Base-by-base conservation (phyloP, 495 filamentous ascomycete genomes). In the Jackrogersella multiformis region DNA sequence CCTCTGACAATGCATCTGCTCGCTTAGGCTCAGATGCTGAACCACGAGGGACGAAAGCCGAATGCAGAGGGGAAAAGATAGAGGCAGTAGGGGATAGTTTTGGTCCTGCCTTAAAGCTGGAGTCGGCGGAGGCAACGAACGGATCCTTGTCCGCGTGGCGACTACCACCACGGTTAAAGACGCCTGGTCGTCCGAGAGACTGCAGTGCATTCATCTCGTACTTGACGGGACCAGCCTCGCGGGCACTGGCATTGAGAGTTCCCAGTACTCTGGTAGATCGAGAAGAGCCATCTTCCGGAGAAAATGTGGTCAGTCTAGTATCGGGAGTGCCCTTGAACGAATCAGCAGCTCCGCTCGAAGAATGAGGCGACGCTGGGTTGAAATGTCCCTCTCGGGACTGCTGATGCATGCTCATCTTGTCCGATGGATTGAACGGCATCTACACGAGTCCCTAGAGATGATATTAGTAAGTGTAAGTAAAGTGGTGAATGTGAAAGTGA, bases 301-400 rank as follows among this genome's bases (percentile, higher is more conserved):
- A 89, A 73, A 89, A 89, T 35, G 80, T 76, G 10, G 87, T 89
- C 26, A 88, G 61, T 46, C 83, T 82, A 21, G 87, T 90, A 55
- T 89, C 86, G 0, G 88, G 88, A 35, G 88, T 89, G 21, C 80
- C 83, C 57, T 86, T 82, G 74, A 78, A 81, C 21, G 88, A 88
- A 46, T 82, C 82, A 20, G 70, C 76, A 39, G 75, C 83, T 21
- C 77, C 83, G 60, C 80, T 84, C 7, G 86, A 87, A 4, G 87
- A 89, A 70, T 81, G 82, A 34, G 87, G 87, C 41, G 86, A 89
- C 45, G 76, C 62, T 5, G 78, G 77, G 66, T 80, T 79, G 74
- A 81, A 77, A 12, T 71, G 56, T 2, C 71, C 71, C 48, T 83
- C 79, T 23, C 73, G 74, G 41, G 65, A 38, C 36, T 81, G 68